These are phyloP conservation scores for Claviceps digitariae DNA, from an alignment of 2,329 filamentous ascomycete genomes.

Conservation along the genomic window DNA sequence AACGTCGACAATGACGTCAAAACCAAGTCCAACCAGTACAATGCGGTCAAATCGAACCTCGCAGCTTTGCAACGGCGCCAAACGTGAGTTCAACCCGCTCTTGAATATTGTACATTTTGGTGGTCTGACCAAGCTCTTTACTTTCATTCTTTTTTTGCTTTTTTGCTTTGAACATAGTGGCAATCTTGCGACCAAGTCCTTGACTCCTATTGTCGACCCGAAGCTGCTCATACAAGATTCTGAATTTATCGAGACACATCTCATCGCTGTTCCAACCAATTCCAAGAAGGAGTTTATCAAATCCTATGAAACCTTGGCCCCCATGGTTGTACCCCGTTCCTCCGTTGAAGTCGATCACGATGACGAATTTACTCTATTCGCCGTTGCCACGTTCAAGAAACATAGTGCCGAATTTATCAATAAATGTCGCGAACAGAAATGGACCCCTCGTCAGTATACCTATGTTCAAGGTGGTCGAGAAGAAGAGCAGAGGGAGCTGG, in stretches of 20 bases:
- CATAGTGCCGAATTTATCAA: conserved; percentile 74
- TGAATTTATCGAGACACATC: conserved; percentile 92
- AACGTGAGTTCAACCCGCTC: conserved; percentile 44
- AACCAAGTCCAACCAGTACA: conserved; percentile 88
- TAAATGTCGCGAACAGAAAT: conserved; percentile 84
- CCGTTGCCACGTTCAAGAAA: conserved; percentile 91
- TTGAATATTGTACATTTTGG: background rate
- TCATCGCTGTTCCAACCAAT: conserved; percentile 73
- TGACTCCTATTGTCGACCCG: conserved; percentile 78
- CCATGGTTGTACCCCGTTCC: conserved; percentile 90
- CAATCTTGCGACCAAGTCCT: conserved; percentile 86
- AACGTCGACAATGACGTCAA: conserved; percentile 96
- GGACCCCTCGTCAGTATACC: conserved; percentile 90
- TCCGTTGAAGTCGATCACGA: conserved; percentile 69
- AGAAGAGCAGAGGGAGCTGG: conserved; percentile 76
- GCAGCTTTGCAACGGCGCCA: conserved; percentile 73
- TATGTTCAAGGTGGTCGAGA: conserved; percentile 82
- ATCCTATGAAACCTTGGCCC: conserved; percentile 74
- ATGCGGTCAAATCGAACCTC: conserved; percentile 74
- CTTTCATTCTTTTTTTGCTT: background rate
- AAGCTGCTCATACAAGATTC: conserved; percentile 71
- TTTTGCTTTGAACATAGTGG: conserved; percentile 38
- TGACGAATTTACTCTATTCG: conserved; percentile 78
- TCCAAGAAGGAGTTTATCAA: conserved; percentile 78
- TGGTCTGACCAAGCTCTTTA: background rate